Evolutionary conservation across 371 early-diverging fungal genomes (phyloP).

Genomic region (Haplosporangium sp.): DNA sequence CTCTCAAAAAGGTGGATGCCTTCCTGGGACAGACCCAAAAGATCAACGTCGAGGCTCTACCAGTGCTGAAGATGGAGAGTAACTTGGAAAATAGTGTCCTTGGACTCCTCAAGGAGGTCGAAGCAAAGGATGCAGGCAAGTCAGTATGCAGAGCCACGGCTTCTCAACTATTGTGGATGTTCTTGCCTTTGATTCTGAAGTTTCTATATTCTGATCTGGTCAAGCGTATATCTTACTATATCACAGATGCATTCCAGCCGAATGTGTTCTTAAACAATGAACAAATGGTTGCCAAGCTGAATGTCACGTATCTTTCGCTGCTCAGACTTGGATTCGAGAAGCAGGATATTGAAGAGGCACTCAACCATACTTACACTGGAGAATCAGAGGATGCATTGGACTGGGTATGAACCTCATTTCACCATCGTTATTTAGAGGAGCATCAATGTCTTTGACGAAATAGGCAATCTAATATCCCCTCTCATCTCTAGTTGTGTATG

Average conservation of each 20-base stretch:
- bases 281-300: conserved; percentile 59
- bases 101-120: conserved; percentile 40
- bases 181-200: too few relatives aligned
- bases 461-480: too few relatives aligned
- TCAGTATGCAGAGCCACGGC: background rate
- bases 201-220: background rate
- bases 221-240: background rate
- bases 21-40: conserved; percentile 45
- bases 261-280: conserved; percentile 48
- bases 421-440: too few relatives aligned
- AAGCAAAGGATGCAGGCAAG: conserved; percentile 44
- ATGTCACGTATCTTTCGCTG: conserved; percentile 63
- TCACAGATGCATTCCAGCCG: conserved; percentile 33
- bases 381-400: conserved; percentile 64
- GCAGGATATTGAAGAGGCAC: conserved; percentile 61
- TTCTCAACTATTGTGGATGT: background rate
- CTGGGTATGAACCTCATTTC: conserved; percentile 60
- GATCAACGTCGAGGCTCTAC: conserved; percentile 50
- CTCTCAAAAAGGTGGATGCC: conserved; percentile 47
- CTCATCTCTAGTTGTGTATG: conserved; percentile 58
- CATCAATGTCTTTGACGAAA: too few relatives aligned
- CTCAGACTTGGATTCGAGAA: conserved; percentile 61
- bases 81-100: conserved; percentile 49
- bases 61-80: conserved; percentile 49
- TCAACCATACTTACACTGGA: conserved; percentile 58